A percentile compares a stretch with the other conserved stretches of the same genome.
These are phyloP conservation scores for Candida peoriensis DNA, from an alignment of 805 yeast species.

Conservation along the genomic window DNA sequence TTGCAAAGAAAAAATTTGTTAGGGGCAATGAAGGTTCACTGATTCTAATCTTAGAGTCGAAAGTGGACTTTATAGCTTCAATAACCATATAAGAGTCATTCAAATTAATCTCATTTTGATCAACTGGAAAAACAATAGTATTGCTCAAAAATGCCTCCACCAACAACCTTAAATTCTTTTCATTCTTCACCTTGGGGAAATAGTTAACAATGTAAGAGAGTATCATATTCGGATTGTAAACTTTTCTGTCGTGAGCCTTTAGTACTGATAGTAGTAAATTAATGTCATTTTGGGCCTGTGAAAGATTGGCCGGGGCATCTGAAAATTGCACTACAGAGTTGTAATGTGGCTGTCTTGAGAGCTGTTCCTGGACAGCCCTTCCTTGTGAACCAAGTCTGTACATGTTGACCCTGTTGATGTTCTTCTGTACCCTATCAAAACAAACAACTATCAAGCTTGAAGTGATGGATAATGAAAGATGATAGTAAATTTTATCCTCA, in stretches of 20 bases:
- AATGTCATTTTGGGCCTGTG: constrained; percentile 25
- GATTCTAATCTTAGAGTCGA: constrained; percentile 38
- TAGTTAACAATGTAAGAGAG: constrained; percentile 40
- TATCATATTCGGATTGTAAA: constrained; percentile 6
- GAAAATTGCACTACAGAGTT: constrained; percentile 28
- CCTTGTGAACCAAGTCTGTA: constrained; percentile 26
- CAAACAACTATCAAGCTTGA: too few species aligned
- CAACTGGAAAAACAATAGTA: constrained; percentile 26
- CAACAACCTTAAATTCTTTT: constrained; percentile 35
- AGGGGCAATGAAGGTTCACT: constrained; percentile 41
- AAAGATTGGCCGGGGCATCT: constrained; percentile 26
- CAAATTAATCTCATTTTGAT: constrained; percentile 7
- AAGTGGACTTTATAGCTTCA: constrained; percentile 42
- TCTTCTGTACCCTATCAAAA: too few species aligned
- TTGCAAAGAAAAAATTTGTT: constrained; percentile 32
- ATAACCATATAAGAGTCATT: constrained; percentile 33
- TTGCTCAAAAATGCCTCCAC: constrained; percentile 36
- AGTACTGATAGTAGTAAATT: constrained; percentile 21
- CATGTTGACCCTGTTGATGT: too few species aligned
- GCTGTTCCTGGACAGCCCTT: constrained; percentile 16
- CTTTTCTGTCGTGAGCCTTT: constrained; percentile 2
- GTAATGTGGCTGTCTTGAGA: constrained; percentile 25
- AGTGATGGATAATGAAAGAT: too few species aligned
- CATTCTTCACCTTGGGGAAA: constrained; percentile 40
- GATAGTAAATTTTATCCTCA: too few species aligned